Conservation (phyloP, 495 filamentous ascomycete genomes). For the Jackrogersella multiformis region DNA sequence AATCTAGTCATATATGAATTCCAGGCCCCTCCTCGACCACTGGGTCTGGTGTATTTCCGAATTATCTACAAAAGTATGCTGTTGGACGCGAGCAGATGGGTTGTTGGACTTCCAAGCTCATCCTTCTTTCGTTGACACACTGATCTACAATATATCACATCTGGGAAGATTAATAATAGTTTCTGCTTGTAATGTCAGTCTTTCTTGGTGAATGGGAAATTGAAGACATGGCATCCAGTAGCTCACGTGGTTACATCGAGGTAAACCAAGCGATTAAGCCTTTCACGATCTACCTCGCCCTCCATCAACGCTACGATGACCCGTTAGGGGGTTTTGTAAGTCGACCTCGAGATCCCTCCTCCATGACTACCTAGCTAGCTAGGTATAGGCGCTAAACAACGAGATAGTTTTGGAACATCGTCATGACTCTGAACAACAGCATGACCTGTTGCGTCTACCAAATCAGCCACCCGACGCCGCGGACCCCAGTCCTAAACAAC, state of each 20-base stretch:
- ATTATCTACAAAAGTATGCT: background rate
- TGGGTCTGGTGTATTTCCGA: background rate
- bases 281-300: background rate
- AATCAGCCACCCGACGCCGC: background rate
- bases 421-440: background rate
- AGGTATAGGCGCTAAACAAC: background rate
- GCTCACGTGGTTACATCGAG: background rate
- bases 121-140: background rate
- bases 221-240: background rate
- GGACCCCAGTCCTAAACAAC: too few relatives aligned
- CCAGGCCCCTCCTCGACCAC: background rate
- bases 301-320: background rate
- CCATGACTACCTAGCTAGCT: too few relatives aligned
- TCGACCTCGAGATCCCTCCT: background rate
- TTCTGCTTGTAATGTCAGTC: background rate
- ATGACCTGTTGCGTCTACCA: background rate
- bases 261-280: background rate
- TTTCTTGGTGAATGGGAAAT: background rate
- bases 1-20: background rate
- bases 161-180: background rate
- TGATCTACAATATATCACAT: background rate
- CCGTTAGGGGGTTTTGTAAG: background rate
- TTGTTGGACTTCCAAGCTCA: background rate
- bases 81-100: background rate
- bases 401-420: background rate